Evolutionary conservation across 140 eudicot genomes (phyloP), one percentile per base, ranked within the genome.

Genomic region (Stevia rebaudiana): DNA sequence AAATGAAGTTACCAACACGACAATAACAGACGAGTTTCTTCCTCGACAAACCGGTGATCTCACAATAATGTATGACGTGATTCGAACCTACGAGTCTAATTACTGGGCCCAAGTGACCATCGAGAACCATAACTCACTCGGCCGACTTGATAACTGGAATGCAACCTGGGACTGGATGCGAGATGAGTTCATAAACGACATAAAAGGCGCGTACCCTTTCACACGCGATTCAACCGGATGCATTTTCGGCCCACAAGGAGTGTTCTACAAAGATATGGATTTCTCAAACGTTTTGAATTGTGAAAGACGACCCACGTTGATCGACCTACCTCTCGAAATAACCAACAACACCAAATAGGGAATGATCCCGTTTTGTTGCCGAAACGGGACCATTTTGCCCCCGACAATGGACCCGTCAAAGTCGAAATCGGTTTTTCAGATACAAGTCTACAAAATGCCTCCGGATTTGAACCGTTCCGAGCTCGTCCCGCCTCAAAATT

Each of bases 151-250:
- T 76, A 79, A 88, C 60, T 92, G 99, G 99, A 80, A 76, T 47
- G 56, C 88, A 28, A 83, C 87, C 16, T 92, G 92, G 92, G 95
- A 88, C 54, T 92, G 99, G 99, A 92, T 92, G 99, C 68, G 80
- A 13, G 96, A 83, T 7, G 99, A 92, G 77, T 92, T 92, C 67
- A 92, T 92, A 50, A 63, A 63, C 8, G 67, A 81, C 68, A 88
- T 81, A 71, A 81, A 67, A 70, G 99, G 99, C 0, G 99, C 99
- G 7, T 72, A 83, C 25, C 87, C 99, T 0, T 80, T 63, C 42
- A 78, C 76, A 3, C 79, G 85, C 12, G 99, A 88, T 64, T 76
- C 97, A 10, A 77, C 92, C 0, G 79, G 66, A 1, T 92, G 99
- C 54, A 75, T 88, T 11, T 83, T 72, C 23, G 99, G 99, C 2